Evolutionary conservation across 331 rosid genomes (phyloP).

Genomic region (Malus hybrid): DNA sequence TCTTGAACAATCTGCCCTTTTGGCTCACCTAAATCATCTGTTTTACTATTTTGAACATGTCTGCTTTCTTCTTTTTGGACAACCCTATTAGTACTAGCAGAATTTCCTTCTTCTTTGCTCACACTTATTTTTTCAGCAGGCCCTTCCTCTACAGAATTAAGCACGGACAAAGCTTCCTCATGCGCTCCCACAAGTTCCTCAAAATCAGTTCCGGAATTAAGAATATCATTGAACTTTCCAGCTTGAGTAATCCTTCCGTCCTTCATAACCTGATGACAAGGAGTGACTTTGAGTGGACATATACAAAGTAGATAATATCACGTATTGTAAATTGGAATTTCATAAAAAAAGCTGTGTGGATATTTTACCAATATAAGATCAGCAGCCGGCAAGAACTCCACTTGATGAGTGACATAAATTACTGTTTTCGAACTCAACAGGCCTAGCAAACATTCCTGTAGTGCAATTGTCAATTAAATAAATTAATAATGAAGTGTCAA

Average conservation of each 20-base stretch:
- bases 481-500: background rate
- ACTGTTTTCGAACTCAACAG: constrained; percentile 67
- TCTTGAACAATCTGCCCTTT: constrained; percentile 80
- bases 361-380: constrained; percentile 72
- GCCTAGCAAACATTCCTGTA: constrained; percentile 74
- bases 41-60: too few species aligned
- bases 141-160: constrained; percentile 31
- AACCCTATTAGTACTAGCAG: constrained; percentile 6
- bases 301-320: background rate
- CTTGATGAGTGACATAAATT: constrained; percentile 85
- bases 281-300: background rate
- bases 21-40: constrained; percentile 7
- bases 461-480: background rate
- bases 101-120: constrained; percentile 7
- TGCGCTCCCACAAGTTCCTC: constrained; percentile 88
- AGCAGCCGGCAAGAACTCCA: constrained; percentile 87
- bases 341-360: background rate
- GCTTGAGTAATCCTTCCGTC: constrained; percentile 75
- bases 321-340: background rate
- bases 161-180: constrained; percentile 52
- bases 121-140: constrained; percentile 11
- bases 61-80: background rate
- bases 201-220: constrained; percentile 58
- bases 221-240: constrained; percentile 67
- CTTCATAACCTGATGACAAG: constrained; percentile 68